Evolutionary conservation across 768 basidiomycete species (phyloP).

Genomic region (Cystobasidiopsis lactophilus): DNA sequence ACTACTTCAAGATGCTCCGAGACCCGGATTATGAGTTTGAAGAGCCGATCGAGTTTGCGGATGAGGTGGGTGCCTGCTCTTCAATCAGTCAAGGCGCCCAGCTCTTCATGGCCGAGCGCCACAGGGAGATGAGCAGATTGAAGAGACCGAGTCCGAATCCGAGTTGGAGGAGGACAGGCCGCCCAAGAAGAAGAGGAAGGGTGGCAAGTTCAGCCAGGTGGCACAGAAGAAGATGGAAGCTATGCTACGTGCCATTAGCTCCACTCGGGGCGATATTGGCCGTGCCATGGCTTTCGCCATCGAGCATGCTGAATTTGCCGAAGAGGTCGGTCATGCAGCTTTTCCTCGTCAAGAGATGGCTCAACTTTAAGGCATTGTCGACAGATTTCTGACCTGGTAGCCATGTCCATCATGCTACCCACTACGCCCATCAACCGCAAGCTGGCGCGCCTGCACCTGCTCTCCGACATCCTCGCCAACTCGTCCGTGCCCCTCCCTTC

Average conservation of each 20-base stretch:
- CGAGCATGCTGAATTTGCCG: slow-evolving; percentile 85
- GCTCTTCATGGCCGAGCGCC: background rate
- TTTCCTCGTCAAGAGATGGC: background rate
- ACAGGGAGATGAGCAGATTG: slow-evolving; percentile 24
- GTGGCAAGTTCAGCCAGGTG: slow-evolving; percentile 51
- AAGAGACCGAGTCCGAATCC: slow-evolving; percentile 54
- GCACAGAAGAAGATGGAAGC: slow-evolving; percentile 70
- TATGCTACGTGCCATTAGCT: slow-evolving; percentile 67
- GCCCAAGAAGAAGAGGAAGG: slow-evolving; percentile 11
- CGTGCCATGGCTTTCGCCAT: slow-evolving; percentile 93
- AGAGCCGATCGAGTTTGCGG: slow-evolving; percentile 26
- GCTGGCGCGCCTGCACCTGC: slow-evolving; percentile 76
- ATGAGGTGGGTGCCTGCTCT: slow-evolving; percentile 22
- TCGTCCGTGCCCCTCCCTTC: slow-evolving; percentile 66
- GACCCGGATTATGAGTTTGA: slow-evolving; percentile 25
- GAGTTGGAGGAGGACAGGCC: slow-evolving; percentile 69
- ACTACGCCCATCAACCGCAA: slow-evolving; percentile 95
- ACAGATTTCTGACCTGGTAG: slow-evolving; percentile 74
- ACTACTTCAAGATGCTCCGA: slow-evolving; percentile 26
- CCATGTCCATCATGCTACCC: slow-evolving; percentile 67
- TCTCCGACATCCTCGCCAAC: slow-evolving; percentile 95
- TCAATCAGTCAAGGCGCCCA: background rate
- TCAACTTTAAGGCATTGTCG: background rate
- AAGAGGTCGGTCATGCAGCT: slow-evolving; percentile 39
- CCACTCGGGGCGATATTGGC: slow-evolving; percentile 71